Base-by-base conservation (phyloP, 352 stramenopile genomes). In the Phytophthora multivora region DNA sequence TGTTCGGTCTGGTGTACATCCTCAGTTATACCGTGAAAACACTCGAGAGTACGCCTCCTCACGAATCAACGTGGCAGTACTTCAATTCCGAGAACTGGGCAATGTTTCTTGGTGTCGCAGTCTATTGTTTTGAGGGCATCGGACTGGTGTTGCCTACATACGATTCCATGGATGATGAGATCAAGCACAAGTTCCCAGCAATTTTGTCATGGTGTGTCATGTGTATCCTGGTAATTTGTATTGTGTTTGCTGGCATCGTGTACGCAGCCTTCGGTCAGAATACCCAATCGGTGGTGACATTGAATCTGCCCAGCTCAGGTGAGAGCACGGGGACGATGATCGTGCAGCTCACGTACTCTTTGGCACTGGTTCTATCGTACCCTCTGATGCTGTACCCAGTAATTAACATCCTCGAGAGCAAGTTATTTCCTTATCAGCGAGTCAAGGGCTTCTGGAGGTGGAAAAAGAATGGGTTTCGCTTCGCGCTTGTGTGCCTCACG, bases 311-410 rank as follows among this genome's bases (percentile, higher is more conserved):
- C 46, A 83, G 62, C 41, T 71, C 79, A 25, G 69, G 61, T 19
- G 65, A 72, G 45, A 85, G 76, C 48, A 63, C 61, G 16, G 74
- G 73, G 11, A 86, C 79, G 13, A 80, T 88, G 62, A 62, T 67
- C 10, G 79, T 88, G 49, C 77, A 86, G 66, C 59, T 81, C 23
- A 83, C 77, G 36, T 88, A 86, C 50, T 86, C 79, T 41, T 38
- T 88, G 38, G 79, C 79, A 15, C 73, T 86, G 15, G 64, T 88
- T 45, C 64, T 88, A 4, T 85, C 79, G 59, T 88, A 86, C 49
- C 79, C 79, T 42, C 68, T 88, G n/a, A 86, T 88, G 77, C 41
- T 88, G 26, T 88, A 86, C 60, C 79, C 79, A 25, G 77, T 85
- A 16, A 73, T 88, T 9, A 86, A 81, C 63, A 82, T 88, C 50